Percentiles rank a stretch among this genome's conserved stretches.
Evolutionary conservation across 768 basidiomycete species (phyloP).

Genomic region (Trametes cubensis): DNA sequence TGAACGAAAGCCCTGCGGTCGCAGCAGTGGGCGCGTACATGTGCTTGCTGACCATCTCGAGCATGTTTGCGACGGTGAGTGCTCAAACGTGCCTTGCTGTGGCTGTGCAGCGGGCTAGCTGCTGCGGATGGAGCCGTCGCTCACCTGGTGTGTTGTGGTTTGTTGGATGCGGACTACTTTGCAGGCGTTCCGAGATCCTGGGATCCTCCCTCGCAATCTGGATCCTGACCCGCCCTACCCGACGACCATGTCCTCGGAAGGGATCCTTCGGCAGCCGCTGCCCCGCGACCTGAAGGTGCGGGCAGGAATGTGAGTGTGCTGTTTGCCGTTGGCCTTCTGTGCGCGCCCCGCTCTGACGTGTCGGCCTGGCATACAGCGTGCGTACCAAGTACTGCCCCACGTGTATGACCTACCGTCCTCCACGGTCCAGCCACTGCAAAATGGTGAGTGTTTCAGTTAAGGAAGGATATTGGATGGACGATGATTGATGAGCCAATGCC

Average conservation of each 20-base stretch:
- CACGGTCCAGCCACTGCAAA: constrained; percentile 93
- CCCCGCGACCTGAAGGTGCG: constrained; percentile 84
- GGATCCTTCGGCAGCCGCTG: constrained; percentile 61
- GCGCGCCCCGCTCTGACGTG: constrained; percentile 1
- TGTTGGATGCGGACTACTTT: constrained; percentile 9
- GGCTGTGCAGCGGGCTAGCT: constrained; percentile 26
- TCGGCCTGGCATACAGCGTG: constrained; percentile 53
- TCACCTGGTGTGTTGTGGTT: constrained; percentile 19
- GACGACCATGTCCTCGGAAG: constrained; percentile 62
- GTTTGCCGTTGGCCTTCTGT: neutral
- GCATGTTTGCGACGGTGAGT: constrained; percentile 78
- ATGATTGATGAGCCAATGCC: neutral
- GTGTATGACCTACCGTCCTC: constrained; percentile 90
- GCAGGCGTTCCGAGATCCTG: constrained; percentile 80
- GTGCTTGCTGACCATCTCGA: constrained; percentile 67
- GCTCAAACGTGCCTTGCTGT: constrained; percentile 4
- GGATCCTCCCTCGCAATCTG: constrained; percentile 85
- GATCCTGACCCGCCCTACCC: constrained; percentile 86
- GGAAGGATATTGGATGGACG: neutral
- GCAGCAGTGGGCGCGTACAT: constrained; percentile 67
- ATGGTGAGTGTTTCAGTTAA: constrained; percentile 55
- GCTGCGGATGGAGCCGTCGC: constrained; percentile 9
- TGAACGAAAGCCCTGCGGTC: constrained; percentile 68
- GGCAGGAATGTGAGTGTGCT: constrained; percentile 63
- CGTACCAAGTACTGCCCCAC: constrained; percentile 94